phyloP scores from a whole-genome alignment of 108 stramenopile species.

The Nitzschia putrida region DNA sequence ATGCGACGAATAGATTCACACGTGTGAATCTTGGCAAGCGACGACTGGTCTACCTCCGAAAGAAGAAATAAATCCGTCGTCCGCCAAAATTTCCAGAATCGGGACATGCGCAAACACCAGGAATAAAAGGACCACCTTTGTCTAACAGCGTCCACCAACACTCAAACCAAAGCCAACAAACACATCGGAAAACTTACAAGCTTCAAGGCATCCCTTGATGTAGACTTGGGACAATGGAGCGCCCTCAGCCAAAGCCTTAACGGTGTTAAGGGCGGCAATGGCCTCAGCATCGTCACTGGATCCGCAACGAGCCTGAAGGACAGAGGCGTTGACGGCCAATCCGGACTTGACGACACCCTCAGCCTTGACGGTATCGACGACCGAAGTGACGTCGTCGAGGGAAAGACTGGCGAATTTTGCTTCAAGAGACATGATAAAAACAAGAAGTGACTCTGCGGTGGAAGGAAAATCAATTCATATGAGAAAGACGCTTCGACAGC shows the following conservation, averaged over 20 bases:
- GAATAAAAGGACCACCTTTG: not conserved
- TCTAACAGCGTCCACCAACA: not conserved
- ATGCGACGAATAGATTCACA: too few species aligned
- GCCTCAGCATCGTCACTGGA: conserved; percentile 83
- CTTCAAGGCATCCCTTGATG: conserved; percentile 70
- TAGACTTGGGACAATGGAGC: conserved; percentile 76
- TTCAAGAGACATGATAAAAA: conserved; percentile 72
- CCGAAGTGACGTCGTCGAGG: conserved; percentile 73
- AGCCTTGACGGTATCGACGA: conserved; percentile 76
- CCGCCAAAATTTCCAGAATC: too few species aligned
- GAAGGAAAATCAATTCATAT: too few species aligned
- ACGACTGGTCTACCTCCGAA: too few species aligned
- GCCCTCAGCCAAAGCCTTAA: conserved; percentile 73
- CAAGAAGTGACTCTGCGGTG: too few species aligned
- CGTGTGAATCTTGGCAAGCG: too few species aligned
- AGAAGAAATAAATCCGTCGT: too few species aligned
- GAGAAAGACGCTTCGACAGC: too few species aligned
- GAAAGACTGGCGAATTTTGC: conserved; percentile 71
- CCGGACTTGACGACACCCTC: conserved; percentile 85
- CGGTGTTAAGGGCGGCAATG: conserved; percentile 68
- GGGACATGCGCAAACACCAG: not conserved
- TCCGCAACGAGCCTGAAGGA: conserved; percentile 69
- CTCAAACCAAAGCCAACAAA: not conserved
- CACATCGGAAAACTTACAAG: conserved; percentile 48
- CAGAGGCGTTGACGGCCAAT: conserved; percentile 64